Percentiles rank a stretch among this genome's conserved stretches.
Conservation (phyloP, 1,284 basidiomycete species). For the Malassezia vespertilionis region DNA sequence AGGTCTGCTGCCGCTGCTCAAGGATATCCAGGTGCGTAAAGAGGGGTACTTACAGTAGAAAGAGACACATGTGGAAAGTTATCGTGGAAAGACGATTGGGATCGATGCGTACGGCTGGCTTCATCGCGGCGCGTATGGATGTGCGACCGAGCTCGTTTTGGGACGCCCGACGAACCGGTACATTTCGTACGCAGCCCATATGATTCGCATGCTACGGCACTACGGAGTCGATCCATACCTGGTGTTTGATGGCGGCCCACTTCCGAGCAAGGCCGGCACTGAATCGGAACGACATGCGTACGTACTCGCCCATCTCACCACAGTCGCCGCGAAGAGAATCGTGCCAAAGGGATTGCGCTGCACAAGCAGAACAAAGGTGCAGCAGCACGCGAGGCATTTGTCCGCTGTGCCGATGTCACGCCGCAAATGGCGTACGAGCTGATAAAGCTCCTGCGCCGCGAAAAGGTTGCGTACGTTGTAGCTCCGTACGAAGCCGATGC, state of each 20-base stretch:
- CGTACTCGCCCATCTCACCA: not conserved
- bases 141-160: constrained; percentile 73
- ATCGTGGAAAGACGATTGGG: constrained; percentile 52
- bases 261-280: constrained; percentile 85
- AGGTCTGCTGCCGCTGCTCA: constrained; percentile 82
- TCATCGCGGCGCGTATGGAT: constrained; percentile 84
- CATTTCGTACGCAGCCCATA: constrained; percentile 89
- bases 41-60: constrained; percentile 1
- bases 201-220: constrained; percentile 72
- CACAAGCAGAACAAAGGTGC: constrained; percentile 64
- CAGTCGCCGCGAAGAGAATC: constrained; percentile 47
- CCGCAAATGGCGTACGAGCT: constrained; percentile 95
- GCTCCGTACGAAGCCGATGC: constrained; percentile 99
- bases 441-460: constrained; percentile 62
- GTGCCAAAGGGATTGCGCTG: constrained; percentile 60
- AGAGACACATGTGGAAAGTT: constrained; percentile 25
- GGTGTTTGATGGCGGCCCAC: constrained; percentile 89
- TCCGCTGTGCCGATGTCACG: constrained; percentile 87
- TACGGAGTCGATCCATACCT: constrained; percentile 76
- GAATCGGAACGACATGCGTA: constrained; percentile 65
- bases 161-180: constrained; percentile 72
- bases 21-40: constrained; percentile 56
- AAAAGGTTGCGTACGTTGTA: constrained; percentile 60
- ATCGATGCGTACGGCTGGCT: constrained; percentile 93
- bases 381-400: constrained; percentile 75